Conservation (phyloP, 2,329 filamentous ascomycete genomes). For the Xylaria sp. region DNA sequence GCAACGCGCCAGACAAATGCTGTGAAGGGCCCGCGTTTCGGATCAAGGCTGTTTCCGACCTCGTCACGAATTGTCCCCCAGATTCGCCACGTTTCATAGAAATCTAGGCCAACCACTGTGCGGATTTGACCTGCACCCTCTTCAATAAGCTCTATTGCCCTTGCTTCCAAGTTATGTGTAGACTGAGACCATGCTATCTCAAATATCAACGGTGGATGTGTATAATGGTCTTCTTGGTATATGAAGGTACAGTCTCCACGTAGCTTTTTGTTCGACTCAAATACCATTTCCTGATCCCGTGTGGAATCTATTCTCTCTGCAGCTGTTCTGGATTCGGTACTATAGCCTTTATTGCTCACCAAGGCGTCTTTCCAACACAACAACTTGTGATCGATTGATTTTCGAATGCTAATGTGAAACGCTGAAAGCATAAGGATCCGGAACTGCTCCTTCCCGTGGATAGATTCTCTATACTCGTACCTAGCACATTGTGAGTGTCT, state of each 20-base stretch:
- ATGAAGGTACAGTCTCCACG: conserved; percentile 3
- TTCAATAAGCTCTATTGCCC: conserved; percentile 9
- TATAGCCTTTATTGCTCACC: background rate
- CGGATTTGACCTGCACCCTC: conserved; percentile 5
- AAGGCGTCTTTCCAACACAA: background rate
- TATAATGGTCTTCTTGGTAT: conserved; percentile 4
- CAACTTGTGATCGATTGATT: background rate
- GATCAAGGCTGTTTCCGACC: background rate
- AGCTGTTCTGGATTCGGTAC: background rate
- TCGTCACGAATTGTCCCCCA: conserved; percentile 8
- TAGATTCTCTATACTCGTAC: conserved; percentile 12
- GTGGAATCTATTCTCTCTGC: background rate
- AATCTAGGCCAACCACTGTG: conserved; percentile 4
- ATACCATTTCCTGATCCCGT: background rate
- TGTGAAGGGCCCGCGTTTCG: background rate
- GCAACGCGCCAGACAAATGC: conserved; percentile 9
- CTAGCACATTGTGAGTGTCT: background rate
- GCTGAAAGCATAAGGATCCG: background rate
- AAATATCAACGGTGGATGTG: conserved; percentile 11
- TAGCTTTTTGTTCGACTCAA: background rate
- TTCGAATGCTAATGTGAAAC: background rate
- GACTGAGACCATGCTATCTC: conserved; percentile 10
- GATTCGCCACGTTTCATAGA: conserved; percentile 1
- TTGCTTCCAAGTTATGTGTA: background rate
- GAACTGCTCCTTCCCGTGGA: conserved; percentile 8